phyloP scores from a whole-genome alignment of 2,329 filamentous ascomycete genomes.

The Microcera coccophila region DNA sequence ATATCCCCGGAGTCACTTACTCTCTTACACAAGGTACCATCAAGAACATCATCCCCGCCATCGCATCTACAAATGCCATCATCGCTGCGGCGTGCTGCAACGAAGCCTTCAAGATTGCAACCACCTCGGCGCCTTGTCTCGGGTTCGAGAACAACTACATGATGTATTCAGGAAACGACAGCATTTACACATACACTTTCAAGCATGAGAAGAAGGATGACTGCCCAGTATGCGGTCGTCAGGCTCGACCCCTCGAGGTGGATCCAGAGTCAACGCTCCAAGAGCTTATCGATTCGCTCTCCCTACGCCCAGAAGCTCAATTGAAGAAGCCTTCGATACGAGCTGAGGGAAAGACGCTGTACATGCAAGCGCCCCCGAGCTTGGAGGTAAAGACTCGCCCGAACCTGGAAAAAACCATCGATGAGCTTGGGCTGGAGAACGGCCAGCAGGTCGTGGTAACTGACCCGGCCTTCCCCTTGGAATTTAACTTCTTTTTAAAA shows the following conservation, averaged over 20 bases:
- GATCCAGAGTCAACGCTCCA: constrained; percentile 69
- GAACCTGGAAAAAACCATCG: constrained; percentile 75
- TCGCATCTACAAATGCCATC: constrained; percentile 95
- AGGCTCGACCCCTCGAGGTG: constrained; percentile 70
- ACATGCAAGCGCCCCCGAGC: constrained; percentile 79
- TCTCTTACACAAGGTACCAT: constrained; percentile 94
- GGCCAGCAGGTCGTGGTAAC: constrained; percentile 90
- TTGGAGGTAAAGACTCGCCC: constrained; percentile 79
- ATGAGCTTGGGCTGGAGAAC: constrained; percentile 66
- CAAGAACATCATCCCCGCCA: constrained; percentile 98
- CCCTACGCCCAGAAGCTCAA: constrained; percentile 80
- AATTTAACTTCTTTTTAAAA: constrained; percentile 55
- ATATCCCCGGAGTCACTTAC: constrained; percentile 90
- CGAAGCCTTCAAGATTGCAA: constrained; percentile 92
- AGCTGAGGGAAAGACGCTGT: constrained; percentile 75
- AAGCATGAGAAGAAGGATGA: constrained; percentile 90
- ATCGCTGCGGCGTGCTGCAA: constrained; percentile 95
- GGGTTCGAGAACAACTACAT: constrained; percentile 86
- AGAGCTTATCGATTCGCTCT: constrained; percentile 81
- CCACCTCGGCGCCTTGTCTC: constrained; percentile 73
- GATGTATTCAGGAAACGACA: constrained; percentile 97
- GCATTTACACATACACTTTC: constrained; percentile 97
- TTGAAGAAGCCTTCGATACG: constrained; percentile 90
- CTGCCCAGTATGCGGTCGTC: constrained; percentile 87
- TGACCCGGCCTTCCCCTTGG: constrained; percentile 80